A percentile compares a stretch with the other conserved stretches of the same genome.
Evolutionary conservation across 176 grass and related monocot genomes (phyloP).

Genomic region (Leersia perrieri): DNA sequence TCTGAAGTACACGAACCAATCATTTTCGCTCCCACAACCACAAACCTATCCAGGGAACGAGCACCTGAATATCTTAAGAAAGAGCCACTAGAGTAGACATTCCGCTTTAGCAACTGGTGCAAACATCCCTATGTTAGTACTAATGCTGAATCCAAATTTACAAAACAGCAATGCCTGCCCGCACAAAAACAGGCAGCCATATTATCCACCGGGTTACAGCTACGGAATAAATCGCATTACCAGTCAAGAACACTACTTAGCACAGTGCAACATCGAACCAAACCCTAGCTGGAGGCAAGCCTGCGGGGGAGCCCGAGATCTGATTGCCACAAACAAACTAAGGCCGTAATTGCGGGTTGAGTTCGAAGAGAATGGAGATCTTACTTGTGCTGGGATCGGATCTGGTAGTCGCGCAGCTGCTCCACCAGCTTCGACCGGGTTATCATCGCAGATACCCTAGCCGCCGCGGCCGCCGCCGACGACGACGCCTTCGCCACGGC

Average conservation of each 20-base stretch:
- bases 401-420: slow-evolving; percentile 96
- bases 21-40: background rate
- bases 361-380: background rate
- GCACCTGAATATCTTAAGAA: background rate
- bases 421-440: slow-evolving; percentile 98
- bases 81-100: background rate
- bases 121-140: background rate
- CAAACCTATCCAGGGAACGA: background rate
- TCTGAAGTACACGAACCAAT: background rate
- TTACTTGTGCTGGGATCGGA: slow-evolving; percentile 99
- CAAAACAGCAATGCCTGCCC: background rate
- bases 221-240: background rate
- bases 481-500: slow-evolving; percentile 30
- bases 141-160: slow-evolving; percentile 16
- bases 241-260: background rate
- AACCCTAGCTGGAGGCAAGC: background rate
- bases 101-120: background rate
- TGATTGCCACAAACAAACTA: slow-evolving; percentile 8
- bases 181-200: background rate
- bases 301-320: slow-evolving; percentile 24
- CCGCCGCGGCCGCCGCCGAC: slow-evolving; percentile 19
- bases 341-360: background rate
- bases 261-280: background rate
- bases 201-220: background rate
- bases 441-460: slow-evolving; percentile 67